These are phyloP conservation scores for Blastobotrys robertii DNA, from an alignment of 805 yeast genomes.

Conservation along the genomic window DNA sequence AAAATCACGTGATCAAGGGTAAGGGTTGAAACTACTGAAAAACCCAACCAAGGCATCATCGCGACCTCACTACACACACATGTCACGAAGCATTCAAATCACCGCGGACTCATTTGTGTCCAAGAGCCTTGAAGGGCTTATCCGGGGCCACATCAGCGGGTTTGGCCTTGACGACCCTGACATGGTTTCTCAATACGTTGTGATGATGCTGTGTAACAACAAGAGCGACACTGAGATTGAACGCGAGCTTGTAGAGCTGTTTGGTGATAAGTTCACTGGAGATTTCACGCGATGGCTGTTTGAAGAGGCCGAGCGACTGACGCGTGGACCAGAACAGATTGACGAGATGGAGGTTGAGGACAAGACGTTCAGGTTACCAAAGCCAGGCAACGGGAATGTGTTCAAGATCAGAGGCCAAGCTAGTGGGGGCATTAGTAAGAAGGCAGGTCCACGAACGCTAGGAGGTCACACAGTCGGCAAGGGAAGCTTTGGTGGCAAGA, in stretches of 20 bases:
- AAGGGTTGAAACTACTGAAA: no score
- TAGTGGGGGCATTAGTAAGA: conserved; percentile 3
- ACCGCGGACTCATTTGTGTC: conserved; percentile 8
- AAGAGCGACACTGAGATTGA: conserved; percentile 17
- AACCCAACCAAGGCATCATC: no score
- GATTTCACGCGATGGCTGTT: conserved; percentile 20
- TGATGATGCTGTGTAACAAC: conserved; percentile 21
- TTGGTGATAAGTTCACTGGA: conserved; percentile 19
- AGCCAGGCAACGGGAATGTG: no score
- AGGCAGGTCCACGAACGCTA: conserved; percentile 1
- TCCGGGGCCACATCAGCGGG: conserved; percentile 12
- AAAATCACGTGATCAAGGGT: no score
- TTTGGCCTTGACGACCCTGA: conserved; percentile 21
- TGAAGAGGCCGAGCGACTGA: conserved; percentile 8
- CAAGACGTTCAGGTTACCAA: background rate
- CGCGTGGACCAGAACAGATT: background rate
- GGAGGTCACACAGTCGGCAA: conserved; percentile 1
- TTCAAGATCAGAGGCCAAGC: background rate
- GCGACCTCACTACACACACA: background rate
- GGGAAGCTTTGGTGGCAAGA: background rate
- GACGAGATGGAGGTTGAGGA: conserved; percentile 1
- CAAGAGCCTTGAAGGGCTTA: conserved; percentile 11
- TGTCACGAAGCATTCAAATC: background rate
- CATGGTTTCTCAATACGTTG: conserved; percentile 21
- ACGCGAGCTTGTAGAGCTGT: conserved; percentile 16